phyloP scores from a whole-genome alignment of 148 eudicot genomes.

The Simmondsia chinensis region DNA sequence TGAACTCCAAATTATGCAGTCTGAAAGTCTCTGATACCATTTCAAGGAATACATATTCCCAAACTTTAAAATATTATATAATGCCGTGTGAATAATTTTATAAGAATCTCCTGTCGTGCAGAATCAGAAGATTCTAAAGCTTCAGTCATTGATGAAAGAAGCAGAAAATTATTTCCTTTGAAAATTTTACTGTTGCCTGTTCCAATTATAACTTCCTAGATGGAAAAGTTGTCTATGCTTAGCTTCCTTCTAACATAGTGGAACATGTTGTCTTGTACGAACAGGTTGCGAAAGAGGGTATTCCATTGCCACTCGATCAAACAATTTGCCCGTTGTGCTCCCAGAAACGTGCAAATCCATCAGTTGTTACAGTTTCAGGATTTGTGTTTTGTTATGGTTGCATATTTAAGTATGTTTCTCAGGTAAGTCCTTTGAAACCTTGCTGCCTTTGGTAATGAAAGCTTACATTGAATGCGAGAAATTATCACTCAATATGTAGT shows the following conservation, averaged over 20 bases:
- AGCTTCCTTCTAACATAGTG: background rate
- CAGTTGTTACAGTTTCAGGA: slow-evolving; percentile 86
- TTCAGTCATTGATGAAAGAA: no score
- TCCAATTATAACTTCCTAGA: no score
- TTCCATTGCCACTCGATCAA: slow-evolving; percentile 71
- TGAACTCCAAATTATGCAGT: no score
- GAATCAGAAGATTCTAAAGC: no score
- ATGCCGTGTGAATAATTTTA: no score
- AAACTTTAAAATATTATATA: no score
- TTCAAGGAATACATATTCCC: no score
- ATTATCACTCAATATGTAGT: no score
- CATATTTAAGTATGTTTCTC: slow-evolving; percentile 81
- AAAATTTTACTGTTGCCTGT: background rate
- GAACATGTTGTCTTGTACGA: background rate
- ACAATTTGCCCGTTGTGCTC: slow-evolving; percentile 83
- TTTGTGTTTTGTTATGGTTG: slow-evolving; percentile 95
- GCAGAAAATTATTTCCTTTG: no score
- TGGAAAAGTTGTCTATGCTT: no score
- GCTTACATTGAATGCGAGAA: background rate
- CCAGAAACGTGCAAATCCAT: slow-evolving; percentile 89
- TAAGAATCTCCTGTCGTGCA: background rate
- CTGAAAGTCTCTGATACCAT: no score
- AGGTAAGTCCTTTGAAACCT: slow-evolving; percentile 36
- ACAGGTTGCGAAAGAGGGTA: slow-evolving; percentile 92
- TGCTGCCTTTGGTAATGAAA: background rate